A percentile compares a stretch with the other conserved stretches of the same genome.
These are phyloP conservation scores for Globisporangium paddicum DNA, from an alignment of 352 stramenopile genomes.

Conservation along the genomic window DNA sequence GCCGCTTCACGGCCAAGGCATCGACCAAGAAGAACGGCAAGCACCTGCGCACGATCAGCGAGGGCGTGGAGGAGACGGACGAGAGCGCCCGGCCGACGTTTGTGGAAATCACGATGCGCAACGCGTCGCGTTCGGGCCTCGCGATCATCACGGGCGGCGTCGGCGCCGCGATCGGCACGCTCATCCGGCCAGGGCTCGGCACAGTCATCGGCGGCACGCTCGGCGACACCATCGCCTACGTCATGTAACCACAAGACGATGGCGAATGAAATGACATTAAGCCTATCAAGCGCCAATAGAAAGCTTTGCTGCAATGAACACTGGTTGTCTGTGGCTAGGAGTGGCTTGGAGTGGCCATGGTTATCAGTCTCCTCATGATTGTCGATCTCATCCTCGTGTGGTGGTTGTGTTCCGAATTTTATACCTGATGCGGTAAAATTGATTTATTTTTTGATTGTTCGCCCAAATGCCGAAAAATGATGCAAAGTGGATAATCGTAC, in stretches of 20 bases:
- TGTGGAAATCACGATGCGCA: slow-evolving; percentile 43
- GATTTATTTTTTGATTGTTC: neutral
- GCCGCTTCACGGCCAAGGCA: slow-evolving; percentile 39
- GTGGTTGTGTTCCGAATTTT: neutral
- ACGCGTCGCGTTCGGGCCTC: slow-evolving; percentile 55
- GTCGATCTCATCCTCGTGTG: neutral
- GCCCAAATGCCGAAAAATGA: neutral
- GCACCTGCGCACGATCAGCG: slow-evolving; percentile 30
- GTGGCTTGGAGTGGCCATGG: too few relatives aligned
- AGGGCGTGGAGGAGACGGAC: slow-evolving; percentile 28
- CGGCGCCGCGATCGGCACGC: slow-evolving; percentile 61
- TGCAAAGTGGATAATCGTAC: neutral
- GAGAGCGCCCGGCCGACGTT: slow-evolving; percentile 29
- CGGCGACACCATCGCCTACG: slow-evolving; percentile 77
- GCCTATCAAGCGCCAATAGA: too few relatives aligned
- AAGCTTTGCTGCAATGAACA: too few relatives aligned
- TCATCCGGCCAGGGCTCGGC: slow-evolving; percentile 66
- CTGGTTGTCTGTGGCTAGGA: too few relatives aligned
- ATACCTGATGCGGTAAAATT: neutral
- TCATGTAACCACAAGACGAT: slow-evolving; percentile 12
- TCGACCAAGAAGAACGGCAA: slow-evolving; percentile 29
- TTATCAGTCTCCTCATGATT: neutral
- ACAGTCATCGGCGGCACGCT: slow-evolving; percentile 75
- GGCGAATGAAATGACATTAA: too few relatives aligned
- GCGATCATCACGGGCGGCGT: slow-evolving; percentile 66